phyloP scores from a whole-genome alignment of 2,329 filamentous ascomycete species.

The Reticulascus tulasneorum region DNA sequence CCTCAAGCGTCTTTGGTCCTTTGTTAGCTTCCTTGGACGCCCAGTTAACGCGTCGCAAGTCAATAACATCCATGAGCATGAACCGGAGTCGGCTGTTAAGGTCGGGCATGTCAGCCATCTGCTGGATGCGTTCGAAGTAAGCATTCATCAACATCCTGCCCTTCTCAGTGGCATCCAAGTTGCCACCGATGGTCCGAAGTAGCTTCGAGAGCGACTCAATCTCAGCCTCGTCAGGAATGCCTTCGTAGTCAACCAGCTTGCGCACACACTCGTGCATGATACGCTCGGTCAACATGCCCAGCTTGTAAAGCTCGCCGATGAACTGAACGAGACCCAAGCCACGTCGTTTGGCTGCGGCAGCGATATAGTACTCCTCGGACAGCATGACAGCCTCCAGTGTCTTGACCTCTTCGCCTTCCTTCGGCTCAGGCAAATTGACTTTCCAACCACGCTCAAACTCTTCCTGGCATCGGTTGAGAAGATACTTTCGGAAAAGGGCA shows the following conservation, averaged over 20 bases:
- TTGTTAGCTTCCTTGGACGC: constrained; percentile 84
- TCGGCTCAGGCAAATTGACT: constrained; percentile 73
- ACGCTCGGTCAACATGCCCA: constrained; percentile 95
- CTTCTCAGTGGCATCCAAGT: constrained; percentile 79
- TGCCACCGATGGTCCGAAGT: constrained; percentile 83
- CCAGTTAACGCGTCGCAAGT: constrained; percentile 77
- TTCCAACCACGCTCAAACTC: constrained; percentile 99
- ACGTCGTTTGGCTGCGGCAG: constrained; percentile 90
- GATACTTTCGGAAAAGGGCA: constrained; percentile 94
- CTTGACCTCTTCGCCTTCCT: constrained; percentile 54
- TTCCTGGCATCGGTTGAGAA: constrained; percentile 96
- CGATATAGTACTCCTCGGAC: constrained; percentile 94
- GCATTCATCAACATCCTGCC: constrained; percentile 83
- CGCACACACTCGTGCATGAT: constrained; percentile 99
- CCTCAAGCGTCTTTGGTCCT: constrained; percentile 92
- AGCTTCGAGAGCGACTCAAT: constrained; percentile 94
- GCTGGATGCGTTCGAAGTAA: constrained; percentile 87
- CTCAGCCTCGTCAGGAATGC: constrained; percentile 89
- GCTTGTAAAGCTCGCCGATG: constrained; percentile 98
- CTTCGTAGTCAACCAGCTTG: constrained; percentile 94
- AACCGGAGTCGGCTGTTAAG: constrained; percentile 87
- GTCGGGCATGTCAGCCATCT: constrained; percentile 74
- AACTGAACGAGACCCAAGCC: constrained; percentile 98
- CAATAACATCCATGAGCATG: constrained; percentile 93
- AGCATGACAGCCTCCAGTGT: constrained; percentile 73